Evolutionary conservation across 441 rosid genomes (phyloP).

Genomic region (Populus tomentosa): DNA sequence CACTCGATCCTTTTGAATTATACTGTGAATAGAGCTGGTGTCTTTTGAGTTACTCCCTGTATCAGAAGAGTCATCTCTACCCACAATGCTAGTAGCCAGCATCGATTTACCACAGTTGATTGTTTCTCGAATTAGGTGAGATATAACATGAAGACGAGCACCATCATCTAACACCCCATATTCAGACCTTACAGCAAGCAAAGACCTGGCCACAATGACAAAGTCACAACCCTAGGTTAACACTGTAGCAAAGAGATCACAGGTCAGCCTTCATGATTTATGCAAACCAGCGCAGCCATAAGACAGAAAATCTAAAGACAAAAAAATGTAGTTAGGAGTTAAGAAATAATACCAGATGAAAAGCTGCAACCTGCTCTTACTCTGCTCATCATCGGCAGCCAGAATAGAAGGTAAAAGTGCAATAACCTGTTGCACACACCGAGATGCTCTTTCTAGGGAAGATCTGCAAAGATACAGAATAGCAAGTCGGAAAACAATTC

Average conservation of each 20-base stretch:
- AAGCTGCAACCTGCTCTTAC: constrained; percentile 90
- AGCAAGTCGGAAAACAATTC: constrained; percentile 85
- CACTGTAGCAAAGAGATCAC: constrained; percentile 4
- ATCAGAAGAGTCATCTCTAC: constrained; percentile 70
- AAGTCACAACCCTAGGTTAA: constrained; percentile 20
- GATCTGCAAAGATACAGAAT: constrained; percentile 81
- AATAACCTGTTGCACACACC: constrained; percentile 84
- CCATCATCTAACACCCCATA: constrained; percentile 88
- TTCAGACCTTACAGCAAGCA: constrained; percentile 77
- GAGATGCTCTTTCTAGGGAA: constrained; percentile 90
- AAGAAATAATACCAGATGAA: constrained; percentile 64
- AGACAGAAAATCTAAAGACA: constrained; percentile 8
- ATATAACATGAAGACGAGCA: constrained; percentile 91
- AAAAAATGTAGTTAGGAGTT: constrained; percentile 1
- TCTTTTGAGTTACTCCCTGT: constrained; percentile 65
- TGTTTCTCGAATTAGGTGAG: constrained; percentile 92
- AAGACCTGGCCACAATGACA: constrained; percentile 52
- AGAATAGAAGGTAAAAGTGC: constrained; percentile 83
- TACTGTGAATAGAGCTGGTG: constrained; percentile 63
- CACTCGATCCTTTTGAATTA: constrained; percentile 92
- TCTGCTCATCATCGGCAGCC: constrained; percentile 87
- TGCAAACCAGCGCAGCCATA: not conserved
- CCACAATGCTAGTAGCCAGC: constrained; percentile 75
- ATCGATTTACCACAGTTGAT: constrained; percentile 83
- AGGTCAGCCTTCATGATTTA: constrained; percentile 3